Conservation (phyloP, 1,139 yeast genomes). For the Pneumocystis jirovecii region DNA sequence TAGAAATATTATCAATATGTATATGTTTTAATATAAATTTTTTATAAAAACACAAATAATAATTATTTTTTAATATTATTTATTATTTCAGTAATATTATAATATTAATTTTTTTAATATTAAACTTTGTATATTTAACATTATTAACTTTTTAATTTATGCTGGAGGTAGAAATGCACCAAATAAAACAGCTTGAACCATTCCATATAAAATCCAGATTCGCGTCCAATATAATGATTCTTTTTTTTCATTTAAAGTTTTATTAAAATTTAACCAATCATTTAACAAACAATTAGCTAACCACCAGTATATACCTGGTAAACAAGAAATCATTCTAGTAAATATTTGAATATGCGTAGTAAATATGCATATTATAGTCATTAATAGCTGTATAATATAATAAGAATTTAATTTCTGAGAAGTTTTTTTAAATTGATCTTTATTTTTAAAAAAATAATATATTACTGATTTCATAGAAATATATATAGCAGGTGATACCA, state of each 20-base stretch:
- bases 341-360: slow-evolving; percentile 3
- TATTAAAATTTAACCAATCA: not conserved
- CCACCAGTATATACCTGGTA: slow-evolving; percentile 5
- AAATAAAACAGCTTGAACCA: slow-evolving; percentile 6
- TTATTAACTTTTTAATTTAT: not conserved
- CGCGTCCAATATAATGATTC: not conserved
- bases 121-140: not conserved
- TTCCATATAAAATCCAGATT: not conserved
- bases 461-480: slow-evolving; percentile 18
- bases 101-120: not conserved
- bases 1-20: not conserved
- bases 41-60: not conserved
- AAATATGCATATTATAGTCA: slow-evolving; percentile 9
- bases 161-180: slow-evolving; percentile 8
- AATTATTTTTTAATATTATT: not conserved
- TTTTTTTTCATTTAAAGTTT: not conserved
- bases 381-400: not conserved
- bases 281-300: not conserved
- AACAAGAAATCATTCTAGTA: slow-evolving; percentile 1
- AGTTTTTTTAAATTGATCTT: not conserved
- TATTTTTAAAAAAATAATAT: not conserved
- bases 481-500: slow-evolving; percentile 53
- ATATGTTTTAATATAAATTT: not conserved
- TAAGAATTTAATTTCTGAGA: not conserved
- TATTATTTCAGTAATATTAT: not conserved